phyloP scores from a whole-genome alignment of 176 grass and related monocot species.

The Coix lacrymajobi region DNA sequence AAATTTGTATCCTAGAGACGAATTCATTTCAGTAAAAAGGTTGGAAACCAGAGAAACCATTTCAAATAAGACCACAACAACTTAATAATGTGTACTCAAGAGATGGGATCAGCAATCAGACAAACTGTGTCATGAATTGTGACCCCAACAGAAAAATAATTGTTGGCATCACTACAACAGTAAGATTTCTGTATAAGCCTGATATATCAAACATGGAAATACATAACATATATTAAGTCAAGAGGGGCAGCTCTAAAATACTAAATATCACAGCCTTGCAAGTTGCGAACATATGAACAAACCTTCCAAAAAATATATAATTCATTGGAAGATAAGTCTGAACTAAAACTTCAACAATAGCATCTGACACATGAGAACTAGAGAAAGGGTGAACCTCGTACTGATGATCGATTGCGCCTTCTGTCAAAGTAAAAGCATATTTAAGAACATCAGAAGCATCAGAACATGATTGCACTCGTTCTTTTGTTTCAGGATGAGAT shows the following conservation, averaged over 20 bases:
- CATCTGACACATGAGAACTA: background rate
- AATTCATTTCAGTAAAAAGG: background rate
- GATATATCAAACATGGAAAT: background rate
- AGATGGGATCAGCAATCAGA: background rate
- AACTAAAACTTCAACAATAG: slow-evolving; percentile 11
- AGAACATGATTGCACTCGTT: slow-evolving; percentile 55
- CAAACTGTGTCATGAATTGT: background rate
- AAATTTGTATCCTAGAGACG: background rate
- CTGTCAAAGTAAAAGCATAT: slow-evolving; percentile 75
- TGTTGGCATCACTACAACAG: background rate
- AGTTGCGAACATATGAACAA: background rate
- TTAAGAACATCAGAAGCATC: slow-evolving; percentile 81
- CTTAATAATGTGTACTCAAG: background rate
- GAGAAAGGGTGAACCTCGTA: slow-evolving; percentile 62
- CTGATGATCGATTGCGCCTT: slow-evolving; percentile 72
- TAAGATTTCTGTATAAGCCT: background rate
- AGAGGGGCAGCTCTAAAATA: background rate
- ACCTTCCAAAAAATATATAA: background rate
- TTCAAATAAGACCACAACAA: background rate
- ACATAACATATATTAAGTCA: background rate
- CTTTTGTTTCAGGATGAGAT: slow-evolving; percentile 51
- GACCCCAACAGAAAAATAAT: background rate
- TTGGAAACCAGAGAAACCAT: background rate
- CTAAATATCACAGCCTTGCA: slow-evolving; percentile 1
- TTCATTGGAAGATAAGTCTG: background rate